Percentiles rank a stretch among this genome's conserved stretches.
Evolutionary conservation across 805 yeast species (phyloP).

Genomic region (Wickerhamiella domercqiae): DNA sequence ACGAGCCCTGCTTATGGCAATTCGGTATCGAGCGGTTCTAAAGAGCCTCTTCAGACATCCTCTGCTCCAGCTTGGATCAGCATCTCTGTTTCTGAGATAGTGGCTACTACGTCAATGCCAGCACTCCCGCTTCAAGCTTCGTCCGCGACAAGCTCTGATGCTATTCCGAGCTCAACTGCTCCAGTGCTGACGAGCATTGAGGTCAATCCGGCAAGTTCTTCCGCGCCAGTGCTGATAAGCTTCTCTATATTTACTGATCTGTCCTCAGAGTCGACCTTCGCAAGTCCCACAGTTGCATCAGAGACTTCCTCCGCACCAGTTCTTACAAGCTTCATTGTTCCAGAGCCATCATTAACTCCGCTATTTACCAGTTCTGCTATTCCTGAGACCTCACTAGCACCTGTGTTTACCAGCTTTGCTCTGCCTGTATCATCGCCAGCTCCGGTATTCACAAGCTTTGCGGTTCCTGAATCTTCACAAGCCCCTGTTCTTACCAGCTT

Average conservation of each 20-base stretch:
- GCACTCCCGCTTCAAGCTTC: not conserved
- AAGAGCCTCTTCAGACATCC: not conserved
- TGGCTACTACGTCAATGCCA: not conserved
- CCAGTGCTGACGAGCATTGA: not conserved
- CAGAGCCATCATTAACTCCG: not conserved
- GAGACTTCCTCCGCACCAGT: not conserved
- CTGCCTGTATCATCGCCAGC: not conserved
- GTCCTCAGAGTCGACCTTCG: no score
- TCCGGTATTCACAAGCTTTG: not conserved
- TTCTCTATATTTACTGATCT: not conserved
- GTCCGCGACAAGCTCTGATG: no score
- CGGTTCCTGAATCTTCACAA: not conserved
- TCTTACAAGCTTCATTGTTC: not conserved
- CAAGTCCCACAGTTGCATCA: no score
- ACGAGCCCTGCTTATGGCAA: no score
- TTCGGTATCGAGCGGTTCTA: not conserved
- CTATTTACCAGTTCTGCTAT: not conserved
- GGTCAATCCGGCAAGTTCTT: not conserved
- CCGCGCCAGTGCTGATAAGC: not conserved
- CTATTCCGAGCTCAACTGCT: not conserved
- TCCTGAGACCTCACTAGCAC: not conserved
- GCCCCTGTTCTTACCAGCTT: constrained; percentile 1
- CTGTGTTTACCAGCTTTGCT: not conserved
- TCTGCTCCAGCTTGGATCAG: not conserved
- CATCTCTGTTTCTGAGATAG: not conserved